Conservation (phyloP, 2,329 filamentous ascomycete species). For the Cercospora sesami region DNA sequence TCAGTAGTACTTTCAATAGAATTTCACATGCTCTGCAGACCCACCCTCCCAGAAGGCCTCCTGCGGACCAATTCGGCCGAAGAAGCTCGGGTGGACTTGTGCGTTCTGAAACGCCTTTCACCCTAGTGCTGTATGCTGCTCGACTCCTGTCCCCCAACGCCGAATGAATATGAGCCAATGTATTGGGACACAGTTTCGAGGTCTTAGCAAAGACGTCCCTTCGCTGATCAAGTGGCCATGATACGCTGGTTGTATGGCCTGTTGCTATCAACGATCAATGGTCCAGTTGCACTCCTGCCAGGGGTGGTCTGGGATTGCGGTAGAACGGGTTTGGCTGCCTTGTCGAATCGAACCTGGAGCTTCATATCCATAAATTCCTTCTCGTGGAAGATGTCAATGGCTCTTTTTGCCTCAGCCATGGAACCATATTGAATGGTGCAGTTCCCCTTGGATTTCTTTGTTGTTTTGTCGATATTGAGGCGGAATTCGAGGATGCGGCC, state of each 20-base stretch:
- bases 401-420: slow-evolving; percentile 30
- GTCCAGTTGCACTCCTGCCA: slow-evolving; percentile 11
- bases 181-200: too few species aligned
- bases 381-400: slow-evolving; percentile 32
- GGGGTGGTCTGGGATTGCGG: neutral
- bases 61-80: neutral
- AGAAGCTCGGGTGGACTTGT: neutral
- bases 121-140: neutral
- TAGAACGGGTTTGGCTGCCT: slow-evolving; percentile 17
- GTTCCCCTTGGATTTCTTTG: slow-evolving; percentile 35
- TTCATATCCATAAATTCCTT: slow-evolving; percentile 29
- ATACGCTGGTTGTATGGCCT: neutral
- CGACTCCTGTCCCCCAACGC: neutral
- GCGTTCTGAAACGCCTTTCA: neutral
- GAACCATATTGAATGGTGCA: slow-evolving; percentile 33
- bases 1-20: neutral
- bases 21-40: neutral
- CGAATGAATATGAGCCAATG: neutral
- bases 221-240: neutral
- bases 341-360: slow-evolving; percentile 33
- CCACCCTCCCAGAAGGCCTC: neutral
- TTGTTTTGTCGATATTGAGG: slow-evolving; percentile 29
- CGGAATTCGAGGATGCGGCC: slow-evolving; percentile 33
- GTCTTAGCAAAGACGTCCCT: neutral
- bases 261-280: slow-evolving; percentile 31